Base-by-base conservation (phyloP, 192 early-diverging fungal species). In the Geranomyces variabilis region DNA sequence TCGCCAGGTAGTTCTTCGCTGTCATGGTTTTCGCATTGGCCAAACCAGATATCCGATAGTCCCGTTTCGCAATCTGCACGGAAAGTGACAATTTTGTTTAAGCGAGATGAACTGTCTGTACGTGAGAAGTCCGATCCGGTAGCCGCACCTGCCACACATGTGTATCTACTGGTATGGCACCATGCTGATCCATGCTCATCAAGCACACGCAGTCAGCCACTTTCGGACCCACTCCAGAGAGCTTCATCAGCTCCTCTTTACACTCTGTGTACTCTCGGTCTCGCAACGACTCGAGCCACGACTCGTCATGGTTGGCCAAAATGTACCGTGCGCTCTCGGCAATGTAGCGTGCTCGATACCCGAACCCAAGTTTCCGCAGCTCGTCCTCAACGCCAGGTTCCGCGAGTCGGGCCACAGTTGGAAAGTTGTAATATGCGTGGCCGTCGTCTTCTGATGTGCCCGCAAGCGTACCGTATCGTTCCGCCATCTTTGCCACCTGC, bases 171-270 rank as follows among this genome's bases (percentile, higher is more conserved):
- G 94, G 94, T 13, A 82, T 69, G 6, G 77, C 75, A 33, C 67
- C 84, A 0, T 74, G 69, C 60, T 96, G 94, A 79, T 97, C 94
- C 51, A 99, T 79, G 5, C 91, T 90, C 92, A 95, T 94, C 47
- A 99, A 82, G 57, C 90, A 90, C 67, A 99, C 87, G 69, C 97
- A 99, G 76, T 99, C 97, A 0, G 97, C 97, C 8, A 99, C 95
- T 77, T 99, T 99, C 2, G 95, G 96, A 0, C 97, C 97, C 1
- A 93, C 84, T 4, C 95, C 95, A 49, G 86, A 74, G 7, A 97
- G 77, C 47, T 90, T 77, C 66, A 95, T 61, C 30, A 97, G 75
- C 29, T 84, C 81, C 0, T 46, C 73, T n/a, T 86, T 84, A 1
- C 86, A 84, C 46, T 86, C 86, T 14, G 75, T 77, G 62, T 94